Conservation (phyloP, 768 basidiomycete species). For the Gymnopilus junonius region DNA sequence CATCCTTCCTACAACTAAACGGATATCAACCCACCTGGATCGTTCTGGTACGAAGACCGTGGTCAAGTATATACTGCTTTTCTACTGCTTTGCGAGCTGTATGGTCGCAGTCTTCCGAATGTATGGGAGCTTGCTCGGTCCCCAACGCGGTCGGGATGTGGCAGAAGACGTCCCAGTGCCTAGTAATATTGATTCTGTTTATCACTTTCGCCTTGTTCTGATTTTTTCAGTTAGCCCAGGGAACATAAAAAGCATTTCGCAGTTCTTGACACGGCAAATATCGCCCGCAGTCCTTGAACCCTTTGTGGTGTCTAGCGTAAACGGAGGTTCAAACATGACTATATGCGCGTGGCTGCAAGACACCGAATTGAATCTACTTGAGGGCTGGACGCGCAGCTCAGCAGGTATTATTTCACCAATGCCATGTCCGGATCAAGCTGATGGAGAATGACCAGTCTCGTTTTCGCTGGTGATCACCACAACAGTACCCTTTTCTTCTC, state of each 20-base stretch:
- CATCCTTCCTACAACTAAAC: not conserved
- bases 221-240: constrained; percentile 1
- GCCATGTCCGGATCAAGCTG: not conserved
- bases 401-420: constrained; percentile 12
- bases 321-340: constrained; percentile 15
- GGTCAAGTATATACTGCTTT: constrained; percentile 33
- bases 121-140: constrained; percentile 3
- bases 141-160: not conserved
- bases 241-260: constrained; percentile 8
- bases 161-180: not conserved
- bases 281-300: constrained; percentile 17
- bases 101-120: constrained; percentile 29
- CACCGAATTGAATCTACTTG: constrained; percentile 11
- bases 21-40: constrained; percentile 16
- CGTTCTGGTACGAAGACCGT: constrained; percentile 34
- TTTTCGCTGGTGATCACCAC: constrained; percentile 54
- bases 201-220: not conserved
- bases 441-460: constrained; percentile 37
- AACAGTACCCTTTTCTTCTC: constrained; percentile 24
- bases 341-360: constrained; percentile 24
- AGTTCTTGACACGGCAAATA: constrained; percentile 18
- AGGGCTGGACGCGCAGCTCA: constrained; percentile 17
- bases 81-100: constrained; percentile 48
- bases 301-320: constrained; percentile 5
- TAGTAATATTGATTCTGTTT: not conserved